Percentiles rank a stretch among this genome's conserved stretches.
These are phyloP conservation scores for Scedosporium apiospermum DNA, from an alignment of 2,329 filamentous ascomycete species.

Conservation along the genomic window DNA sequence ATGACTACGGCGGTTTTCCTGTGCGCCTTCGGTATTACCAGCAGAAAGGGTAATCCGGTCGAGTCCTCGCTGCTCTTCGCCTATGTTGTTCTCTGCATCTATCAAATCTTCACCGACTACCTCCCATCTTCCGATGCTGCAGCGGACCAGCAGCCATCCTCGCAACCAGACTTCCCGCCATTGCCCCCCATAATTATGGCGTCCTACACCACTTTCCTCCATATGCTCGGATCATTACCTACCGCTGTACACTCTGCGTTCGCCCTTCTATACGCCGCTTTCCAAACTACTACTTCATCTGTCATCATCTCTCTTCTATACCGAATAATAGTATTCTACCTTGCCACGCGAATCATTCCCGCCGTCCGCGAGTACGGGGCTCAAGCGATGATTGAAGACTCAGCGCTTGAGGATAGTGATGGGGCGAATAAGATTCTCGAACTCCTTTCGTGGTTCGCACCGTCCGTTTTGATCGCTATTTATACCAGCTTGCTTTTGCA, in stretches of 20 bases:
- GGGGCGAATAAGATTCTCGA: conserved; percentile 71
- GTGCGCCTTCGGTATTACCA: conserved; percentile 88
- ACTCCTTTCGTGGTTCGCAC: conserved; percentile 87
- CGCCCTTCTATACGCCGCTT: conserved; percentile 79
- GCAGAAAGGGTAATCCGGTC: conserved; percentile 86
- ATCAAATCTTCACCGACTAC: conserved; percentile 99
- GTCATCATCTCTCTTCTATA: conserved; percentile 94
- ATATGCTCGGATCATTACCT: conserved; percentile 74
- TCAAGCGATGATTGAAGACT: conserved; percentile 72
- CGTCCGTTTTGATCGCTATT: conserved; percentile 87
- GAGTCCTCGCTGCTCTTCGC: conserved; percentile 93
- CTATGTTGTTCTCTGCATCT: conserved; percentile 96
- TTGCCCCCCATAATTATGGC: conserved; percentile 97
- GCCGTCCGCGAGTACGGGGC: conserved; percentile 83
- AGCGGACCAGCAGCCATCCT: conserved; percentile 37
- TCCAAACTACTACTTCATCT: conserved; percentile 90
- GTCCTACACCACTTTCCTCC: conserved; percentile 84
- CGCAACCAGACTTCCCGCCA: conserved; percentile 87
- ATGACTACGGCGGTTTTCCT: conserved; percentile 90
- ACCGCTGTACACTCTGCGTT: conserved; percentile 74
- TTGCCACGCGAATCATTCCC: conserved; percentile 89
- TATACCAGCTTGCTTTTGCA: conserved; percentile 94
- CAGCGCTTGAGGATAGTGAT: conserved; percentile 76
- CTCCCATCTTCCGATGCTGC: conserved; percentile 63
- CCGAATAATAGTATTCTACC: conserved; percentile 90